These are phyloP conservation scores for Pleoardoris graminearum DNA, from an alignment of 2,329 filamentous ascomycete genomes.

Conservation along the genomic window DNA sequence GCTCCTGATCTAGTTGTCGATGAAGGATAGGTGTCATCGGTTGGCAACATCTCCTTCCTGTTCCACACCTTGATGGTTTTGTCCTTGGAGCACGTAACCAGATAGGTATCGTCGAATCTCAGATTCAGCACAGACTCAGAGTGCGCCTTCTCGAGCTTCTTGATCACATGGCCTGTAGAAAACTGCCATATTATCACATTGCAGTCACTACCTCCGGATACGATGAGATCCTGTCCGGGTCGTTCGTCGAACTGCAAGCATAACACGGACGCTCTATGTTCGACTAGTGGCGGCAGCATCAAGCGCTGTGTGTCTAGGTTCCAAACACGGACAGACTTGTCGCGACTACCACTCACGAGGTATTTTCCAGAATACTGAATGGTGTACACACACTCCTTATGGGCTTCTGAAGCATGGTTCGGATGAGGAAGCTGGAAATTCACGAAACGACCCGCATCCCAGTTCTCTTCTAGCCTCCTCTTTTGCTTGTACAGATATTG, in stretches of 20 bases:
- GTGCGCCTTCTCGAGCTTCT: slow-evolving; percentile 76
- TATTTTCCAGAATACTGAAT: slow-evolving; percentile 85
- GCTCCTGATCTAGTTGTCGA: slow-evolving; percentile 49
- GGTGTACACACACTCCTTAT: slow-evolving; percentile 91
- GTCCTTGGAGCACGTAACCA: slow-evolving; percentile 97
- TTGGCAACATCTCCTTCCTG: slow-evolving; percentile 56
- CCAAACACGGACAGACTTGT: slow-evolving; percentile 88
- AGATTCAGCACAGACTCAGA: slow-evolving; percentile 91
- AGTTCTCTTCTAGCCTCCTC: slow-evolving; percentile 83
- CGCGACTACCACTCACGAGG: slow-evolving; percentile 90
- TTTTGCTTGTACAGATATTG: slow-evolving; percentile 90
- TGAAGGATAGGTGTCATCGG: slow-evolving; percentile 45
- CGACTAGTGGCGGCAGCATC: slow-evolving; percentile 70
- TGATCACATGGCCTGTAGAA: slow-evolving; percentile 82
- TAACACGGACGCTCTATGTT: slow-evolving; percentile 83
- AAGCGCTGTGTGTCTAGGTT: slow-evolving; percentile 79
- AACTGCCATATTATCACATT: slow-evolving; percentile 91
- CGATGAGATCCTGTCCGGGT: slow-evolving; percentile 85
- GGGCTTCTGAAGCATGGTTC: slow-evolving; percentile 75
- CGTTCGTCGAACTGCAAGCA: slow-evolving; percentile 94
- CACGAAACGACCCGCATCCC: slow-evolving; percentile 77
- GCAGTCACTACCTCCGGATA: slow-evolving; percentile 92
- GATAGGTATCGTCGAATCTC: slow-evolving; percentile 84
- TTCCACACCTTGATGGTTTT: slow-evolving; percentile 98
- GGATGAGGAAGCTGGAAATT: slow-evolving; percentile 94